Evolutionary conservation across 495 filamentous ascomycete genomes (phyloP), one percentile per base, ranked within the genome.

Genomic region (Xeromyces bisporus): DNA sequence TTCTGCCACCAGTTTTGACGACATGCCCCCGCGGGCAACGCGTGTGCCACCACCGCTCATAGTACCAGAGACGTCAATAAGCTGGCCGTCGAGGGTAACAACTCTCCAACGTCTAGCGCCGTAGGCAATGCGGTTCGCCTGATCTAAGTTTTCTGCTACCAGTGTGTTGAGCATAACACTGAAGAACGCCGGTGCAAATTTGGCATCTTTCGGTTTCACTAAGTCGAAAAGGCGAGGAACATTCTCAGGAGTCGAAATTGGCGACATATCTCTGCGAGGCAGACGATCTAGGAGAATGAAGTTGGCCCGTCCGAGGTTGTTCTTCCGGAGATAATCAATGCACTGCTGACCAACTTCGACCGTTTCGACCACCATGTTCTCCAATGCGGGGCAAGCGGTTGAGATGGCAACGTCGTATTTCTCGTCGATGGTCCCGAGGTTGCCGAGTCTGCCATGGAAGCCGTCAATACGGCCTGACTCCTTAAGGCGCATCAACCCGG

Each of bases 401-500:
- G 89, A 97, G 32, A 97, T 94, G 3, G 89, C 89, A 21, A 96
- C 72, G 44, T 97, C 91, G 47, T 93, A 96, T 44, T 77, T 79
- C 54, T 82, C 66, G 34, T 96, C 87, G 44, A 97, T 96, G 2
- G 79, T 75, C n/a, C 89, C 89, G 1, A 97, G 72, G 42, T 93
- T 94, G 8, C 89, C 89, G 0, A 97, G 77, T 26, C 91, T 73
- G 11, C 87, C 87, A 44, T 96, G 85, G 60, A 97, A 97, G 2
- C 89, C 86, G 37, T 91, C 83, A 41, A 97, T 91, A 43, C 89
- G 75, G 16, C 89, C 89, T 20, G 89, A 94, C 42, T 96, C 89
- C 41, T 84, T 89, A 45, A 97, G 70, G 27, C 89, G 75, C 78
- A 93, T 93, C 21, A 97, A 58, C 3, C 84, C 84, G 15, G 75